Evolutionary conservation across 176 grass and related monocot genomes (phyloP).

Genomic region (Raddia guianensis): DNA sequence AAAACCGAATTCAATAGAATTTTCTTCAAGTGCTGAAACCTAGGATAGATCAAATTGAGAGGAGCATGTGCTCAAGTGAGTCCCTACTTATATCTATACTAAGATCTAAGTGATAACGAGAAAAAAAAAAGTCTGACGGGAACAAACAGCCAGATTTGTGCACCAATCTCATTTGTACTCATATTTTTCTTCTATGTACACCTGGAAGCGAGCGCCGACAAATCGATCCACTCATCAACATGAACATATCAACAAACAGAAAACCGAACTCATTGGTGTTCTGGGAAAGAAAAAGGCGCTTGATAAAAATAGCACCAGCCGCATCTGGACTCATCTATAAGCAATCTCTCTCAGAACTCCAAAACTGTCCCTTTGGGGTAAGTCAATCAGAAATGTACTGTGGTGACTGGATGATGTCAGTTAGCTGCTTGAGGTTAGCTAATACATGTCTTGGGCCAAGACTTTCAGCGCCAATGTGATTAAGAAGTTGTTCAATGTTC

Average conservation of each 20-base stretch:
- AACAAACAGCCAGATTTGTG: neutral
- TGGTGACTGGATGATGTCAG: constrained; percentile 67
- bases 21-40: neutral
- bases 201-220: neutral
- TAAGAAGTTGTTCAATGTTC: constrained; percentile 89
- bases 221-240: constrained; percentile 34
- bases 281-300: constrained; percentile 22
- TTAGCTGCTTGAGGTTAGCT: constrained; percentile 92
- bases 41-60: neutral
- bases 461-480: constrained; percentile 84
- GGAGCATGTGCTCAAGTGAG: neutral
- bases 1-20: neutral
- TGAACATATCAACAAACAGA: constrained; percentile 19
- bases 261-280: neutral
- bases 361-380: constrained; percentile 26
- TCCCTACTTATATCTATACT: no score
- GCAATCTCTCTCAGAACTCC: constrained; percentile 25
- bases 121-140: neutral
- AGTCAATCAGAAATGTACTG: constrained; percentile 57
- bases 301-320: constrained; percentile 49
- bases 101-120: neutral
- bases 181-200: constrained; percentile 49
- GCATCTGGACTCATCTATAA: constrained; percentile 23
- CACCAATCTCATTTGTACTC: neutral
- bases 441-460: constrained; percentile 87